A percentile compares a stretch with the other conserved stretches of the same genome.
Conservation (phyloP, 1,284 basidiomycete species). For the Chondrostereum purpureum region DNA sequence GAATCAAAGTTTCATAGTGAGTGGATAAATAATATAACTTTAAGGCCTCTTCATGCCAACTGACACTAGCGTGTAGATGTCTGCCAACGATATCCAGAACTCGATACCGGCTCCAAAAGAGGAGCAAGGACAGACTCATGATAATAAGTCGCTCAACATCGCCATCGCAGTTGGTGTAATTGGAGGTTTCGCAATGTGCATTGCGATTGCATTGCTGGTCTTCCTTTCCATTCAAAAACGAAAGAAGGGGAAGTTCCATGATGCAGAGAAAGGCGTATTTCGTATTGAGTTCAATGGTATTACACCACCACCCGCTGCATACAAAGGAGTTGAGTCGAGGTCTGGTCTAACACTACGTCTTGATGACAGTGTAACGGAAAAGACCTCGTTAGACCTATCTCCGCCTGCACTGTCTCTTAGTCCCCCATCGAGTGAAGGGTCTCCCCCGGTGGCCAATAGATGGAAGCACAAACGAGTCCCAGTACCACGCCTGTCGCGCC, state of each 20-base stretch:
- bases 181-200: neutral
- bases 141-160: neutral
- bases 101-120: too few species aligned
- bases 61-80: too few species aligned
- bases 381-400: neutral
- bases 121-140: too few species aligned
- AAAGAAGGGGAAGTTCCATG: neutral
- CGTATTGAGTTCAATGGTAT: neutral
- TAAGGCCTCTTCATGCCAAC: too few species aligned
- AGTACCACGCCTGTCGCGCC: conserved; percentile 1
- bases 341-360: neutral
- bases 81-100: too few species aligned
- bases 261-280: neutral
- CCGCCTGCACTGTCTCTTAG: neutral
- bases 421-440: neutral
- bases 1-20: too few species aligned
- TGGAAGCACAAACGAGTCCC: conserved; percentile 2
- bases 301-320: neutral
- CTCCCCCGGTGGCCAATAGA: neutral
- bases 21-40: too few species aligned
- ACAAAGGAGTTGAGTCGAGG: neutral
- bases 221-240: neutral
- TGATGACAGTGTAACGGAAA: neutral
- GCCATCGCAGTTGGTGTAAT: neutral
- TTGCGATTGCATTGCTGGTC: neutral